Evolutionary conservation across 2,329 filamentous ascomycete species (phyloP).

Genomic region (Diaporthe ampelina): DNA sequence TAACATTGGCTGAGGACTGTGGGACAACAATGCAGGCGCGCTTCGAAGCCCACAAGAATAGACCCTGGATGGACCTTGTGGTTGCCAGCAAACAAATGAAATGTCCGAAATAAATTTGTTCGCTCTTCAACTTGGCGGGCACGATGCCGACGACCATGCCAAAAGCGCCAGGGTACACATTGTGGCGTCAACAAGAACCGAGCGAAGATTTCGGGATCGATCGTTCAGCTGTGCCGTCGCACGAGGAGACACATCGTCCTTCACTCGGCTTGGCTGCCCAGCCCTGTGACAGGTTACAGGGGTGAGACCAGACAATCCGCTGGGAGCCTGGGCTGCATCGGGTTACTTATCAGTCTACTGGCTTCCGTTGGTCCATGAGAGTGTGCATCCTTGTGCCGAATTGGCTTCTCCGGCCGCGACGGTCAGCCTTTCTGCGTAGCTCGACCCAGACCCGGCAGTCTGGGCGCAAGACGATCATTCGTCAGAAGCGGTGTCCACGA

Average conservation of each 20-base stretch:
- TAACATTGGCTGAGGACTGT: slow-evolving; percentile 5
- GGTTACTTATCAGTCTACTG: slow-evolving; percentile 13
- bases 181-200: not conserved
- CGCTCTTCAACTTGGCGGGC: not conserved
- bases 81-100: not conserved
- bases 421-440: slow-evolving; percentile 19
- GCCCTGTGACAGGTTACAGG: slow-evolving; percentile 30
- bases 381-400: slow-evolving; percentile 23
- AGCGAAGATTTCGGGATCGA: not conserved
- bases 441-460: slow-evolving; percentile 34
- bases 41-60: slow-evolving; percentile 1
- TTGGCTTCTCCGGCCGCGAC: not conserved
- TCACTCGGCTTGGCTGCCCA: slow-evolving; percentile 25
- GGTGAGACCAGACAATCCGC: slow-evolving; percentile 1
- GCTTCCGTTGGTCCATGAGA: slow-evolving; percentile 38
- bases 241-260: not conserved
- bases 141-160: not conserved
- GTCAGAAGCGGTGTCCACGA: not conserved
- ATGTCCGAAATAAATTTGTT: not conserved
- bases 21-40: not conserved
- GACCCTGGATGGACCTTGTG: not conserved
- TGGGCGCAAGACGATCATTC: slow-evolving; percentile 34
- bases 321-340: not conserved
- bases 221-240: slow-evolving; percentile 11
- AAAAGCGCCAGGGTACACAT: not conserved